phyloP scores from a whole-genome alignment of 352 stramenopile species.

The Phytophthora brassicae region DNA sequence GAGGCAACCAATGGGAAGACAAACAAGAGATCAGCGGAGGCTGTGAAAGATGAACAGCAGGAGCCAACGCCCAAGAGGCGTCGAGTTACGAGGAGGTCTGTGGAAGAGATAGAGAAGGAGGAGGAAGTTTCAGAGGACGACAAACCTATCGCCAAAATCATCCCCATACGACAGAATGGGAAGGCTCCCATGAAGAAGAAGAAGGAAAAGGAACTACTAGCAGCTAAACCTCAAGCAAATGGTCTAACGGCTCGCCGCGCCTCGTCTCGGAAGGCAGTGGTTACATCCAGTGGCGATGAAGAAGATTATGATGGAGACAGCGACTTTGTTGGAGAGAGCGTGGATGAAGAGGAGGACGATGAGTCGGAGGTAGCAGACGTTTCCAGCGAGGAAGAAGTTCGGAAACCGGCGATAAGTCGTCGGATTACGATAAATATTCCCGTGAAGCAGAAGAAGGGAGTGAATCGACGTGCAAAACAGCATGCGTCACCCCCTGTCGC shows the following conservation, averaged over 20 bases:
- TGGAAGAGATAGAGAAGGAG: neutral
- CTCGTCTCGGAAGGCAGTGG: neutral
- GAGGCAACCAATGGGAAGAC: conserved; percentile 9
- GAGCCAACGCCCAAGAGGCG: conserved; percentile 18
- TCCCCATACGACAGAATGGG: conserved; percentile 16
- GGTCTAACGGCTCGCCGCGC: conserved; percentile 13
- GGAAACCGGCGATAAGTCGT: neutral
- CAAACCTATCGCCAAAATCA: conserved; percentile 6
- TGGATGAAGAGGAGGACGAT: conserved; percentile 38
- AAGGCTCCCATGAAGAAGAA: conserved; percentile 40
- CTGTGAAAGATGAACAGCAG: conserved; percentile 5
- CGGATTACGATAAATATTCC: too few species aligned
- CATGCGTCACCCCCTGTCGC: neutral
- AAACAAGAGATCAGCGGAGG: conserved; percentile 11
- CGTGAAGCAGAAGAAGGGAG: conserved; percentile 15
- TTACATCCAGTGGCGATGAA: conserved; percentile 19
- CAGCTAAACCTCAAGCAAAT: conserved; percentile 1
- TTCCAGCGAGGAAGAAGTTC: conserved; percentile 8
- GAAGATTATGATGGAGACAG: conserved; percentile 49
- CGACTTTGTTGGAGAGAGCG: conserved; percentile 48
- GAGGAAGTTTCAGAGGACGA: conserved; percentile 6
- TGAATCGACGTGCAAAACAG: conserved; percentile 6
- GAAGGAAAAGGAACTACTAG: conserved; percentile 9
- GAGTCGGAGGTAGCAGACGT: conserved; percentile 20
- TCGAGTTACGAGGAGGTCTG: conserved; percentile 6